Evolutionary conservation across 2,329 filamentous ascomycete species (phyloP).

Genomic region (Simplicillium aogashimaense): DNA sequence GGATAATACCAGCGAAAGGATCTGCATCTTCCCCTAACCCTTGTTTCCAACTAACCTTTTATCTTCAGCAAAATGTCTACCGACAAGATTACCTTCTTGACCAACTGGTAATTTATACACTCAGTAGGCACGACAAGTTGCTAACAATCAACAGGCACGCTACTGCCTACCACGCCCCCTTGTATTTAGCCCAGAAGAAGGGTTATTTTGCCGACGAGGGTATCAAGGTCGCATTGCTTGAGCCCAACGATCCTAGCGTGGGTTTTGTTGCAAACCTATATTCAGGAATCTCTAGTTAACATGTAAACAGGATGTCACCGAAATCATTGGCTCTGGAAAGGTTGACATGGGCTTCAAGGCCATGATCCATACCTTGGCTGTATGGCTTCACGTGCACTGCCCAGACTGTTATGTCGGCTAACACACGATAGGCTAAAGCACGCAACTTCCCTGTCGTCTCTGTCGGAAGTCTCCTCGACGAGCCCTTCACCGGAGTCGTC

Average conservation of each 20-base stretch:
- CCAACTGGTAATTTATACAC: constrained; percentile 56
- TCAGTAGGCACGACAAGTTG: background rate
- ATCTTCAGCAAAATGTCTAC: constrained; percentile 51
- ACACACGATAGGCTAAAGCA: constrained; percentile 51
- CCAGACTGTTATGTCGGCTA: constrained; percentile 1
- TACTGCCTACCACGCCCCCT: constrained; percentile 69
- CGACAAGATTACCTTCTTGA: constrained; percentile 77
- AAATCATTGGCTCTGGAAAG: constrained; percentile 68
- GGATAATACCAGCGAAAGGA: constrained; percentile 84
- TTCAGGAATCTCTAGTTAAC: background rate
- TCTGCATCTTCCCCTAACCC: constrained; percentile 57
- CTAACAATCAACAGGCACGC: constrained; percentile 51
- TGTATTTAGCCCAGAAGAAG: constrained; percentile 68
- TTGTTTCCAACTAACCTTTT: constrained; percentile 13
- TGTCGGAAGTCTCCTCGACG: constrained; percentile 66
- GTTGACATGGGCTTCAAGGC: constrained; percentile 74
- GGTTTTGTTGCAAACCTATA: constrained; percentile 9
- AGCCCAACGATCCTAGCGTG: constrained; percentile 70
- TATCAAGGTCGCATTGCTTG: constrained; percentile 67
- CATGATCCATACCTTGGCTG: constrained; percentile 73
- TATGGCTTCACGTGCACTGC: constrained; percentile 21
- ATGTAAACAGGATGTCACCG: constrained; percentile 56
- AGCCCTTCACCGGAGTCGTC: constrained; percentile 71
- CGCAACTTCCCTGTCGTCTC: constrained; percentile 64
- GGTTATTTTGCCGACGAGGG: constrained; percentile 68